Evolutionary conservation across 768 basidiomycete species (phyloP), one percentile per base, ranked within the genome.

Genomic region (Asterophora parasitica): DNA sequence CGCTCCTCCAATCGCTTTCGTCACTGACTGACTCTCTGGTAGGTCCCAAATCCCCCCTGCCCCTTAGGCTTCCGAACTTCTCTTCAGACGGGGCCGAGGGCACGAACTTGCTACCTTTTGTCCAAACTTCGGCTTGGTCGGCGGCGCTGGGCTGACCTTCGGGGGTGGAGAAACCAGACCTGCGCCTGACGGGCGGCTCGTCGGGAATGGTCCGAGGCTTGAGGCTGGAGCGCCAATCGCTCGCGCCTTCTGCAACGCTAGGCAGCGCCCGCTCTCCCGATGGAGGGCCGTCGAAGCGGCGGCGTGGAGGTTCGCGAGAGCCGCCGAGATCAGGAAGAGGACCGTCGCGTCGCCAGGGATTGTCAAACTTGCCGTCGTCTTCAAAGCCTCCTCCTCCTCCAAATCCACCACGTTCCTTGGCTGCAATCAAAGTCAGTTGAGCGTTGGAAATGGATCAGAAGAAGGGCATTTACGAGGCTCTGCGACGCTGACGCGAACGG

Each of bases 401-500:
- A 54, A 81, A 79, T 37, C 77, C 77, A 36, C 71, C 38, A 26
- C 82, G 80, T 60, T 91, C 89, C 64, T 92, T 93, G 39, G 88
- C 92, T 93, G 57, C 31, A 44, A 10, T 38, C 31, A 30, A 19
- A 41, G 39, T 58, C 50, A 58, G 55, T 42, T 48, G 28, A 42
- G 40, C 12, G 27, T 33, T 19, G 46, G 26, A 28, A 34, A 12
- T n/a, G 27, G 36, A 49, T 23, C n/a, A 26, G n/a, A 23, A 50
- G 4, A 23, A 27, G 17, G 28, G 28, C 12, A 81, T 90, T 75
- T 64, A 95, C 92, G 91, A 57, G 94, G 86, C 63, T 98, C 96
- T 7, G 96, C 96, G 39, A 99, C 96, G 65, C 86, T 92, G 50
- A 97, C 84, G 49, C 96, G 80, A 52, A 99, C 73, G 15, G 76